Percentiles rank a stretch among this genome's conserved stretches.
These are phyloP conservation scores for Vaccinium darrowii DNA, from an alignment of 148 eudicot species.

Conservation along the genomic window DNA sequence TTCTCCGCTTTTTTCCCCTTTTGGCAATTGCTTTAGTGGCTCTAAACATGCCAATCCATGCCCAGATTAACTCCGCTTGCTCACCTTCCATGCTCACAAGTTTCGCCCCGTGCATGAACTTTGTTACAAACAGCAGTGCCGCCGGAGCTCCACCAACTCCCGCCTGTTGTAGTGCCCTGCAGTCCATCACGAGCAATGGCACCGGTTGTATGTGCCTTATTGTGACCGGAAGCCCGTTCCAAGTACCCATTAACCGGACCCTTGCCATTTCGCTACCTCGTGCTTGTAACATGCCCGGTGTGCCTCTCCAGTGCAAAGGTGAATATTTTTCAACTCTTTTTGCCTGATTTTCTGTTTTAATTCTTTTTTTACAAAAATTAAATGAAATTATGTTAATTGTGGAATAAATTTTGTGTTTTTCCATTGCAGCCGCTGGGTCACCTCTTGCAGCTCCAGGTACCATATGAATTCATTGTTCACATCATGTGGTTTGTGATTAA, in stretches of 20 bases:
- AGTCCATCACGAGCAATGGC: conserved; percentile 51
- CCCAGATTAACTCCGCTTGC: conserved; percentile 48
- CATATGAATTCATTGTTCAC: background rate
- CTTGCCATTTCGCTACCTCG: conserved; percentile 71
- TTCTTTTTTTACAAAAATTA: background rate
- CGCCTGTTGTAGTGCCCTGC: conserved; percentile 67
- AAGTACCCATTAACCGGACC: conserved; percentile 68
- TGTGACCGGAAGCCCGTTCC: conserved; percentile 61
- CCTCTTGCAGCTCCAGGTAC: conserved; percentile 88
- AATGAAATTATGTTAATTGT: background rate
- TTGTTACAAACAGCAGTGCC: conserved; percentile 41
- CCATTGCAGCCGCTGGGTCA: conserved; percentile 50
- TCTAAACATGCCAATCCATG: conserved; percentile 18
- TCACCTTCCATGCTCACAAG: conserved; percentile 59
- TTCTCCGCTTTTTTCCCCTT: background rate
- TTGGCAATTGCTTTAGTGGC: conserved; percentile 23
- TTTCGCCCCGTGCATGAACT: conserved; percentile 63
- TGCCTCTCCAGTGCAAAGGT: conserved; percentile 87
- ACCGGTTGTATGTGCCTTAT: conserved; percentile 71
- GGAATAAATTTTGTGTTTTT: background rate
- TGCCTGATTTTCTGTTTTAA: background rate
- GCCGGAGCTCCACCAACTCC: conserved; percentile 52
- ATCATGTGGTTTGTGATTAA: background rate
- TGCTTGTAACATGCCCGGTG: conserved; percentile 76
- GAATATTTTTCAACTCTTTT: background rate